Evolutionary conservation across 2,329 filamentous ascomycete species (phyloP).

Genomic region (Parasarocladium wereldwijsianum): DNA sequence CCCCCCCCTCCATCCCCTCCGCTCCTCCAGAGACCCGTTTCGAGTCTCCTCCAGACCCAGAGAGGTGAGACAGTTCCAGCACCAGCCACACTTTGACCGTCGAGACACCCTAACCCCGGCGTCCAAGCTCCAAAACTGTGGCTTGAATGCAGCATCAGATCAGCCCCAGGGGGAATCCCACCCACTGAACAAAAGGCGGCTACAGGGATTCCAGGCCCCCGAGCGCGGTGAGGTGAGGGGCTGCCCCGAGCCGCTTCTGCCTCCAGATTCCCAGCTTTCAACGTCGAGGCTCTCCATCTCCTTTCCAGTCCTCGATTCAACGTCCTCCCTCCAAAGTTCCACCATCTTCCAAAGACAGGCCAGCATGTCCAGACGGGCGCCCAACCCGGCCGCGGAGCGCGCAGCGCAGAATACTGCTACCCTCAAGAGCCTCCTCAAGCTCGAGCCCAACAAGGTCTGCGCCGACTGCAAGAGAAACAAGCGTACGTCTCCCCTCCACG

Average conservation of each 20-base stretch:
- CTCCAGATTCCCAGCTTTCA: constrained; percentile 1
- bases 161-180: too few relatives aligned
- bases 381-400: constrained; percentile 69
- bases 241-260: neutral
- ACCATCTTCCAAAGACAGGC: constrained; percentile 7
- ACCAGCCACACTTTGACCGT: constrained; percentile 3
- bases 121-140: constrained; percentile 4
- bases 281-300: neutral
- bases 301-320: neutral
- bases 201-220: too few relatives aligned
- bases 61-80: too few relatives aligned
- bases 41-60: too few relatives aligned
- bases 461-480: constrained; percentile 99
- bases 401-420: constrained; percentile 87
- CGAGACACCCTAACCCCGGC: constrained; percentile 2
- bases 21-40: too few relatives aligned
- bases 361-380: constrained; percentile 63
- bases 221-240: neutral
- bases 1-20: too few relatives aligned
- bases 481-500: constrained; percentile 49
- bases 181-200: too few relatives aligned
- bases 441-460: constrained; percentile 92
- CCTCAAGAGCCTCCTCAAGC: constrained; percentile 86
- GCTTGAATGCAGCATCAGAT: neutral
- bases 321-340: constrained; percentile 1